A percentile compares a stretch with the other conserved stretches of the same genome.
These are phyloP conservation scores for Tricladium varicosporioides DNA, from an alignment of 2,329 filamentous ascomycete species.

Conservation along the genomic window DNA sequence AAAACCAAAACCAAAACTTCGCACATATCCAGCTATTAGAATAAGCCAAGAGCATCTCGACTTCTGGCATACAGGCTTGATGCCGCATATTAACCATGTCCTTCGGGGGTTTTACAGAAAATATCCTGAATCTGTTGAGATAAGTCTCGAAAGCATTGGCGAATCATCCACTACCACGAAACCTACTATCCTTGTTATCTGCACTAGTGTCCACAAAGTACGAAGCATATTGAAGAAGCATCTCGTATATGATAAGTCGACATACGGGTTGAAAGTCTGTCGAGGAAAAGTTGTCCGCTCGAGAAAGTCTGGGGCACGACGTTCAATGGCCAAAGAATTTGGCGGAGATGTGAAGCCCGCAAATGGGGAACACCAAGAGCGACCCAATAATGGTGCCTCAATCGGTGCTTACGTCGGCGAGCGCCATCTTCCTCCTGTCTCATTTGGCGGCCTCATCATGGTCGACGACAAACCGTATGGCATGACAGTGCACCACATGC, in stretches of 20 bases:
- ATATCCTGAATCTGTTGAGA: constrained; percentile 73
- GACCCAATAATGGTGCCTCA: constrained; percentile 81
- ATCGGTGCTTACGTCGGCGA: constrained; percentile 88
- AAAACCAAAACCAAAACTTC: constrained; percentile 42
- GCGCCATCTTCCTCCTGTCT: constrained; percentile 84
- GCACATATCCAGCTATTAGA: constrained; percentile 58
- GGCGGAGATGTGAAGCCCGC: constrained; percentile 45
- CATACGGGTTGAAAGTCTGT: constrained; percentile 69
- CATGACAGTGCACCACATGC: constrained; percentile 96
- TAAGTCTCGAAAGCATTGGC: constrained; percentile 73
- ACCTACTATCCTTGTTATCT: constrained; percentile 75
- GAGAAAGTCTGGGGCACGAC: constrained; percentile 41
- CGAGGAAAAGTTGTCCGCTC: constrained; percentile 66
- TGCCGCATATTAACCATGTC: constrained; percentile 71
- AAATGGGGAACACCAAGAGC: constrained; percentile 76
- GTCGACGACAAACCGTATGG: constrained; percentile 84
- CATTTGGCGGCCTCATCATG: constrained; percentile 82
- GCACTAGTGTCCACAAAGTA: constrained; percentile 71
- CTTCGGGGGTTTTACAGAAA: constrained; percentile 70
- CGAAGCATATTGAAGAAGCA: constrained; percentile 69
- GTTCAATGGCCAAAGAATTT: constrained; percentile 42
- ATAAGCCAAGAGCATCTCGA: constrained; percentile 61
- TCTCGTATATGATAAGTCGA: constrained; percentile 63
- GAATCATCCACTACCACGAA: constrained; percentile 62
- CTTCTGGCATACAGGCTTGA: constrained; percentile 68